Evolutionary conservation across 352 stramenopile species (phyloP).

Genomic region (Globisporangium nodosum): DNA sequence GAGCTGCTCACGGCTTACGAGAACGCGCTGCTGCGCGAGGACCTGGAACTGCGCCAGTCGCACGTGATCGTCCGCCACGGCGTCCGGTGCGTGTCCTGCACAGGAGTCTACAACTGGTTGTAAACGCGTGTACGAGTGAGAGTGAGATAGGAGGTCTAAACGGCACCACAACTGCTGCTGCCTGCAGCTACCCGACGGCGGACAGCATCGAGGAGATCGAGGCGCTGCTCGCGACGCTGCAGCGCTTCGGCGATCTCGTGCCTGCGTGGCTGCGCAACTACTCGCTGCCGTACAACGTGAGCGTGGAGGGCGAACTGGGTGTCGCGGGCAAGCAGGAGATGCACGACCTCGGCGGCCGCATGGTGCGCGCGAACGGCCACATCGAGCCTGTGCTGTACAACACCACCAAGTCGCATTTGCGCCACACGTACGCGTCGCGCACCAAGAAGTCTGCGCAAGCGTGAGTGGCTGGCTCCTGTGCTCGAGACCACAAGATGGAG

Average conservation of each 20-base stretch:
- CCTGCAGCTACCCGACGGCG: conserved; percentile 41
- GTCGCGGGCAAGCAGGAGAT: conserved; percentile 31
- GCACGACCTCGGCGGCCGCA: conserved; percentile 24
- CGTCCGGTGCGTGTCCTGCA: conserved; percentile 28
- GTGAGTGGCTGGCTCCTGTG: conserved; percentile 17
- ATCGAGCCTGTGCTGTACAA: conserved; percentile 23
- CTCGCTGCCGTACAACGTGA: conserved; percentile 60
- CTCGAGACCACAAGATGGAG: background rate
- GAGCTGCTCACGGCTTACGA: conserved; percentile 20
- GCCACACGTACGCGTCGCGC: conserved; percentile 46
- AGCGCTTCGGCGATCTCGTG: conserved; percentile 25
- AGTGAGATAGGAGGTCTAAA: background rate
- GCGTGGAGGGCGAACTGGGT: conserved; percentile 36
- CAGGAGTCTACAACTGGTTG: too few species aligned
- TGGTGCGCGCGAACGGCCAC: conserved; percentile 16
- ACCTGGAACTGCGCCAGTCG: conserved; percentile 55
- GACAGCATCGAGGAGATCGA: conserved; percentile 47
- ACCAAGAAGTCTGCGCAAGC: conserved; percentile 52
- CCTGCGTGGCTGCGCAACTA: conserved; percentile 64
- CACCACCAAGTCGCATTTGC: conserved; percentile 31
- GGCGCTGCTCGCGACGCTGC: conserved; percentile 32
- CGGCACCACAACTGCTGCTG: background rate
- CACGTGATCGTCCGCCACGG: conserved; percentile 60
- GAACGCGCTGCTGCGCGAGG: conserved; percentile 18
- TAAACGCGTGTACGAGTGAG: background rate